phyloP scores from a whole-genome alignment of 2,329 filamentous ascomycete genomes.

The Aspergillus aculeatinus region DNA sequence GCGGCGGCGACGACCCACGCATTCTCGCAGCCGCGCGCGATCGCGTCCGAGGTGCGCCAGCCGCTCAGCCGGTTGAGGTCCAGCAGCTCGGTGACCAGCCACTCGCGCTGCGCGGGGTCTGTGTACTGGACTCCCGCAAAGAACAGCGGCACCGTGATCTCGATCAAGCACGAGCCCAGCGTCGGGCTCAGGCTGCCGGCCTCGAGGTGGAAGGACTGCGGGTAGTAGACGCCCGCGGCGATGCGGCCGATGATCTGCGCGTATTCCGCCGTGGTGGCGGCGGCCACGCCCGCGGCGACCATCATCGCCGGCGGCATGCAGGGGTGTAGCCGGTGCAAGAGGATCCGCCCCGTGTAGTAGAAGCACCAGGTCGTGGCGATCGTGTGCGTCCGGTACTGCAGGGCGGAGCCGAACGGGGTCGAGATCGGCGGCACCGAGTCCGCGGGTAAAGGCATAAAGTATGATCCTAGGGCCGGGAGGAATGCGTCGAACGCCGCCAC shows the following conservation, averaged over 20 bases:
- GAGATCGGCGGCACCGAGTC: conserved; percentile 62
- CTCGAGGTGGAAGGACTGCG: conserved; percentile 36
- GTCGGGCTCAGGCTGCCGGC: conserved; percentile 66
- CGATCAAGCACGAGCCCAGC: conserved; percentile 77
- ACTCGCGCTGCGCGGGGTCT: conserved; percentile 69
- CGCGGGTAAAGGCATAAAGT: conserved; percentile 72
- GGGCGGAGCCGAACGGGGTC: conserved; percentile 77
- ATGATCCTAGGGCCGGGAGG: conserved; percentile 63
- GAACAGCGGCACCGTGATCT: conserved; percentile 79
- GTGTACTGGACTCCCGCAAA: conserved; percentile 81
- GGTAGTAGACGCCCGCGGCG: conserved; percentile 64
- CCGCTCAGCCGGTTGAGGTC: conserved; percentile 79
- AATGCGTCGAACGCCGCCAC: conserved; percentile 43
- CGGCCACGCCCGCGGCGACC: conserved; percentile 77
- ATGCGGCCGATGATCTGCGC: conserved; percentile 79
- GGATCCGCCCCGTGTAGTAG: conserved; percentile 80
- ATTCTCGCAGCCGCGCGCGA: conserved; percentile 80
- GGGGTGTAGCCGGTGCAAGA: conserved; percentile 79
- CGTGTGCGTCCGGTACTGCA: conserved; percentile 82
- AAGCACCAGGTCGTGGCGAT: conserved; percentile 86
- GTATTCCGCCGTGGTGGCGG: conserved; percentile 66
- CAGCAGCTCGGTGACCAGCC: conserved; percentile 71
- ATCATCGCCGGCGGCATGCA: conserved; percentile 89
- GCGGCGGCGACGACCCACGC: conserved; percentile 75
- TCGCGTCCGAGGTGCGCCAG: conserved; percentile 79